A percentile compares a stretch with the other conserved stretches of the same genome.
phyloP scores from a whole-genome alignment of 208 protist species.

The Leishmania tarentolae region DNA sequence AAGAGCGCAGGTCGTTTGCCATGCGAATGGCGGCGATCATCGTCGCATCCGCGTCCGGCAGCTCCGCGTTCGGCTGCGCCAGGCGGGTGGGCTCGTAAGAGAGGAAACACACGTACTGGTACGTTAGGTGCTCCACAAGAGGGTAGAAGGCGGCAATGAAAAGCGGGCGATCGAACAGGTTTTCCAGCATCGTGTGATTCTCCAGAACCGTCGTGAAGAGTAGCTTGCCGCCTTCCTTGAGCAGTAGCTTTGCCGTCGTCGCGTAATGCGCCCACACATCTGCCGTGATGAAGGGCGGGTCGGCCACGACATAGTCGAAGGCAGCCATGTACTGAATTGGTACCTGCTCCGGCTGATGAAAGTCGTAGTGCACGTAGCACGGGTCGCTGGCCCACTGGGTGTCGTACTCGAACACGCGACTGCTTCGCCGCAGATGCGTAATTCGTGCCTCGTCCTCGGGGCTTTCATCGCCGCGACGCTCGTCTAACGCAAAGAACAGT shows the following conservation, averaged over 20 bases:
- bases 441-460: conserved; percentile 24
- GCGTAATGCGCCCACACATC: conserved; percentile 90
- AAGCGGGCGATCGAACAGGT: conserved; percentile 61
- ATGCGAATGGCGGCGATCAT: conserved; percentile 54
- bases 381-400: conserved; percentile 71
- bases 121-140: conserved; percentile 84
- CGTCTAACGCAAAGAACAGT: conserved; percentile 88
- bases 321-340: conserved; percentile 65
- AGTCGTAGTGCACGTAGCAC: conserved; percentile 91
- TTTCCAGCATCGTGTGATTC: conserved; percentile 87
- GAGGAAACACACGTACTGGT: conserved; percentile 95
- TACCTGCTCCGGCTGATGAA: conserved; percentile 72
- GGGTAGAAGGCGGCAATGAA: conserved; percentile 87
- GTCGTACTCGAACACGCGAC: conserved; percentile 89
- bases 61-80: conserved; percentile 26
- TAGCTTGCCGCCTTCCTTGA: conserved; percentile 71
- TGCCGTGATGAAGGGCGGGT: conserved; percentile 94
- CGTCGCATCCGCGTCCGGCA: conserved; percentile 24
- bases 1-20: conserved; percentile 75
- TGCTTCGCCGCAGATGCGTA: conserved; percentile 38
- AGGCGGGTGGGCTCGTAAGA: conserved; percentile 73
- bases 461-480: conserved; percentile 22
- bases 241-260: conserved; percentile 50
- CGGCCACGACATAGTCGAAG: conserved; percentile 94
- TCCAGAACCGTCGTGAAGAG: conserved; percentile 92